A percentile compares a stretch with the other conserved stretches of the same genome.
Evolutionary conservation across 306 rosid genomes (phyloP).

Genomic region (Prunus fruticosa): DNA sequence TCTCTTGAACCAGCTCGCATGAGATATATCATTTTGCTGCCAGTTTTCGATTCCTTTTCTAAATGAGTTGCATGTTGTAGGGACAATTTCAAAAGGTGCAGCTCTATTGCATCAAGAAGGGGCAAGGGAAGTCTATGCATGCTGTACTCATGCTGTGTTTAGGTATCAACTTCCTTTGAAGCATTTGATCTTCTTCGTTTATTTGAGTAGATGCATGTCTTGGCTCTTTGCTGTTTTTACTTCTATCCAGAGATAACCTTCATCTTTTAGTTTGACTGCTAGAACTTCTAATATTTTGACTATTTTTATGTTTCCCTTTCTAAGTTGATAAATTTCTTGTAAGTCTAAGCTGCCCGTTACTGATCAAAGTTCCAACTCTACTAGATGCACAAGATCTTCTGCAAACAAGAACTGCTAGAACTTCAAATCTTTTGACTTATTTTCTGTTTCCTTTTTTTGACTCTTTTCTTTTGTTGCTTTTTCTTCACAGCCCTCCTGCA

Average conservation of each 20-base stretch:
- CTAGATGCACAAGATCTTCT: not conserved
- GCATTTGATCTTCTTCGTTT: not conserved
- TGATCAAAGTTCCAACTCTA: not conserved
- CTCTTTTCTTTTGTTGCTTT: not conserved
- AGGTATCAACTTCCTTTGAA: constrained; percentile 47
- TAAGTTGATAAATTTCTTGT: not conserved
- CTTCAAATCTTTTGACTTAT: not conserved
- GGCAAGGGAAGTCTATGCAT: constrained; percentile 97
- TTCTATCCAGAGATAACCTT: not conserved
- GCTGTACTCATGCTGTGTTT: constrained; percentile 92
- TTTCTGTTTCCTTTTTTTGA: not conserved
- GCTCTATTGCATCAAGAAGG: constrained; percentile 90
- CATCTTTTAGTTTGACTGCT: not conserved
- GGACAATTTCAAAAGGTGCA: constrained; percentile 94
- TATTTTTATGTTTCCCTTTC: not conserved
- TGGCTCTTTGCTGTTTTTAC: not conserved
- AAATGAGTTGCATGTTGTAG: constrained; percentile 30
- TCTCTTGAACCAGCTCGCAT: not conserved
- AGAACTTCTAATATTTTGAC: not conserved
- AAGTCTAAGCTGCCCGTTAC: not conserved
- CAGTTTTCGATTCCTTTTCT: not conserved
- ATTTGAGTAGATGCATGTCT: constrained; percentile 3
- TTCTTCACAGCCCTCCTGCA: constrained; percentile 76
- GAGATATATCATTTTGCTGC: not conserved
- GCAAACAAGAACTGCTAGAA: not conserved